phyloP scores from a whole-genome alignment of 352 stramenopile species.

The Phytophthora litchii region DNA sequence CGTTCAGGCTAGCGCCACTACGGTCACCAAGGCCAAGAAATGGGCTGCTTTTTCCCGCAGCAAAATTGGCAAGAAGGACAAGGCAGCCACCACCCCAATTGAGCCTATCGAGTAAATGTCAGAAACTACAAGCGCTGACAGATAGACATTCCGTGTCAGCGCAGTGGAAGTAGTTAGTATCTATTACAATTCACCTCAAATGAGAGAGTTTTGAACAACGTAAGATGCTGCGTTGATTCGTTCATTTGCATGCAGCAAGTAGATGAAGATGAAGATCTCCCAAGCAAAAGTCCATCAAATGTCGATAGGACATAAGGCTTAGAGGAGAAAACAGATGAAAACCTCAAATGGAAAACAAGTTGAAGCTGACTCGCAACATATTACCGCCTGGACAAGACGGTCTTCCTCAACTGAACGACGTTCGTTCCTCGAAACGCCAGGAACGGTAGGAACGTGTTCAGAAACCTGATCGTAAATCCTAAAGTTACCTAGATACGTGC shows the following conservation, averaged over 20 bases:
- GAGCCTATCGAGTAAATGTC: slow-evolving; percentile 31
- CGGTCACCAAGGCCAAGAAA: slow-evolving; percentile 41
- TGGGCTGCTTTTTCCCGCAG: slow-evolving; percentile 33
- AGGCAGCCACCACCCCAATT: slow-evolving; percentile 30
- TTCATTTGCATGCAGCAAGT: no score
- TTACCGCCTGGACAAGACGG: slow-evolving; percentile 12
- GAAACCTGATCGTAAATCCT: slow-evolving; percentile 1
- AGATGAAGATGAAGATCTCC: no score
- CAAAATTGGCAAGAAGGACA: slow-evolving; percentile 26
- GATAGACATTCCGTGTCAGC: slow-evolving; percentile 22
- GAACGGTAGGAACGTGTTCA: no score
- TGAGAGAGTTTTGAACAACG: slow-evolving; percentile 26
- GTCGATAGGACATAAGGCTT: no score
- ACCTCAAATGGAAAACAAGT: neutral
- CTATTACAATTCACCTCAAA: slow-evolving; percentile 37
- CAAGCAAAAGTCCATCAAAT: no score
- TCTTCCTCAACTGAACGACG: slow-evolving; percentile 12
- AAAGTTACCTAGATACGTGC: slow-evolving; percentile 6
- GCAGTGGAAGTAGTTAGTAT: slow-evolving; percentile 29
- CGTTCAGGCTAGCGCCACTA: slow-evolving; percentile 21
- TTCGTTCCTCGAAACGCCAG: slow-evolving; percentile 11
- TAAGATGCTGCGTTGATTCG: no score
- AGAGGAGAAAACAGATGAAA: no score
- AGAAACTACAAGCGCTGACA: slow-evolving; percentile 12
- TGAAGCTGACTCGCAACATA: slow-evolving; percentile 6